Evolutionary conservation across 768 basidiomycete species (phyloP).

Genomic region (Amanita molliuscula): DNA sequence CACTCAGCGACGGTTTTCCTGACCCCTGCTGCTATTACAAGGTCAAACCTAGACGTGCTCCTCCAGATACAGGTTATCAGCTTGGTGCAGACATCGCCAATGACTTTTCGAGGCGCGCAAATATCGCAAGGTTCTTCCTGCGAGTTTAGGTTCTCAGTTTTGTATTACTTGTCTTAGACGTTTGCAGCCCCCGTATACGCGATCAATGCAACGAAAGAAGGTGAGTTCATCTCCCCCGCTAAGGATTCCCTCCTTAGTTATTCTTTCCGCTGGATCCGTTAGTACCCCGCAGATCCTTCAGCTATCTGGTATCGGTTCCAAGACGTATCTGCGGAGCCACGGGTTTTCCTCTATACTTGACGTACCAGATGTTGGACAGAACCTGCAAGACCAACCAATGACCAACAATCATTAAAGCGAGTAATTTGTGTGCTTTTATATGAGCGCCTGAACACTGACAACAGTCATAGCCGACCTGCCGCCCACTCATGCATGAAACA

Average conservation of each 20-base stretch:
- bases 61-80: slow-evolving; percentile 7
- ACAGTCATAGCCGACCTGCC: too few relatives aligned
- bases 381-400: slow-evolving; percentile 4
- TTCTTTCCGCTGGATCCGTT: slow-evolving; percentile 26
- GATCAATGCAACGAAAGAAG: slow-evolving; percentile 21
- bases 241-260: slow-evolving; percentile 9
- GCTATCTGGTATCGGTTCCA: slow-evolving; percentile 24
- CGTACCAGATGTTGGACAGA: slow-evolving; percentile 24
- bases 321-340: slow-evolving; percentile 12
- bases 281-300: slow-evolving; percentile 24
- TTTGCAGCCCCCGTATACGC: neutral
- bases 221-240: neutral
- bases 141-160: neutral
- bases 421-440: too few relatives aligned
- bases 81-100: neutral
- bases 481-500: slow-evolving; percentile 1
- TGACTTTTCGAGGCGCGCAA: slow-evolving; percentile 13
- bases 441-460: too few relatives aligned
- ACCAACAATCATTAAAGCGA: too few relatives aligned
- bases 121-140: slow-evolving; percentile 11
- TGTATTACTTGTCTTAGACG: neutral
- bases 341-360: slow-evolving; percentile 18
- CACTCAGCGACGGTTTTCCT: slow-evolving; percentile 23
- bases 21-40: slow-evolving; percentile 11
- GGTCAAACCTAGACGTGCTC: slow-evolving; percentile 23